phyloP scores from a whole-genome alignment of 306 rosid genomes.

The Dalbergia cochinchinensis region DNA sequence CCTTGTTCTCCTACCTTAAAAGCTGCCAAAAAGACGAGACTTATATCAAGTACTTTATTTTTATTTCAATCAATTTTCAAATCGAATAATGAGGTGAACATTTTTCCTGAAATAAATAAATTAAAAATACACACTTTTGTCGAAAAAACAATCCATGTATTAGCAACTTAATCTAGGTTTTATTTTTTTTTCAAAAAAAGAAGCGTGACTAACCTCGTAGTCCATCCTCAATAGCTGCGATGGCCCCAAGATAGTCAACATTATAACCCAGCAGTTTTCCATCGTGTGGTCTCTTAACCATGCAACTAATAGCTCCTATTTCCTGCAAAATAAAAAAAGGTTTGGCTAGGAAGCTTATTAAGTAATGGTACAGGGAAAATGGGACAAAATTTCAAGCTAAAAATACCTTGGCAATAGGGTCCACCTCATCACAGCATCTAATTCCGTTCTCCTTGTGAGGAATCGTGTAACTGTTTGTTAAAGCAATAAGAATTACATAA shows the following conservation, averaged over 20 bases:
- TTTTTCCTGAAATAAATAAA: too few relatives aligned
- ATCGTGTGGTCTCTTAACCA: slow-evolving; percentile 62
- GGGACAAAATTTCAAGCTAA: background rate
- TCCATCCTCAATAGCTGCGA: slow-evolving; percentile 71
- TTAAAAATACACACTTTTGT: too few relatives aligned
- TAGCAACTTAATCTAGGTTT: too few relatives aligned
- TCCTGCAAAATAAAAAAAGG: slow-evolving; percentile 44
- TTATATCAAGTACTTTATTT: too few relatives aligned
- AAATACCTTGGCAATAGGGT: slow-evolving; percentile 68
- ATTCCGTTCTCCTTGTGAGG: slow-evolving; percentile 73
- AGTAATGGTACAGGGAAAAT: background rate
- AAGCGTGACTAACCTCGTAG: slow-evolving; percentile 53
- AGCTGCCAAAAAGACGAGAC: background rate
- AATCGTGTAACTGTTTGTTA: slow-evolving; percentile 60
- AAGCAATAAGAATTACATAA: slow-evolving; percentile 4
- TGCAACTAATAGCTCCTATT: slow-evolving; percentile 80
- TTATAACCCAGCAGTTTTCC: slow-evolving; percentile 69
- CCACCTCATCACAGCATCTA: slow-evolving; percentile 66
- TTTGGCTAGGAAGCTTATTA: background rate
- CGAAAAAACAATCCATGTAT: too few relatives aligned
- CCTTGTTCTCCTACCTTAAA: background rate
- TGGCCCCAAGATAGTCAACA: slow-evolving; percentile 75
- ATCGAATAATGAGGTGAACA: too few relatives aligned
- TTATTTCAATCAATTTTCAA: slow-evolving; percentile 40
- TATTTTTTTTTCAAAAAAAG: too few relatives aligned